phyloP scores from a whole-genome alignment of 148 eudicot genomes.

The Fallopia convolvulus region DNA sequence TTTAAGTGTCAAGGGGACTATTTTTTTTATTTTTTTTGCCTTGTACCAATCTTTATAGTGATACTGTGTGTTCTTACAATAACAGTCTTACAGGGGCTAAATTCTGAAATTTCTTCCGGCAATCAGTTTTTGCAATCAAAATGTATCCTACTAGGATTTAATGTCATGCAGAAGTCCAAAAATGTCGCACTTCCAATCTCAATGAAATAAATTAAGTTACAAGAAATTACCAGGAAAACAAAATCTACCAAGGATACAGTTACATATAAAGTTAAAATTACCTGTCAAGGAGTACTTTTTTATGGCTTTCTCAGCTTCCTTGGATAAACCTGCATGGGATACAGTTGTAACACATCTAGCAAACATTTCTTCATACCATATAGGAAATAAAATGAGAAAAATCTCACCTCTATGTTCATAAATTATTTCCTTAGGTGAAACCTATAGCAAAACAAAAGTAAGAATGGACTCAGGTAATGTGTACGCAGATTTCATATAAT shows the following conservation, averaged over 20 bases:
- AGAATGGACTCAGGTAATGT: not conserved
- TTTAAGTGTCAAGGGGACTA: not conserved
- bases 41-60: not conserved
- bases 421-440: slow-evolving; percentile 86
- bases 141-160: not conserved
- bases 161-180: not conserved
- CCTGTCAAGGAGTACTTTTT: slow-evolving; percentile 75
- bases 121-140: not conserved
- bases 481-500: slow-evolving; percentile 3
- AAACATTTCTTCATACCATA: not conserved
- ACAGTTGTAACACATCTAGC: not conserved
- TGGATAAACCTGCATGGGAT: slow-evolving; percentile 55
- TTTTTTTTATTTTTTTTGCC: not conserved
- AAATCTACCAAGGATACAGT: not conserved
- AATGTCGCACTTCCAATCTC: not conserved
- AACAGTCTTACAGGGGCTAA: not conserved
- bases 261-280: not conserved
- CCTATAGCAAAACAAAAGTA: slow-evolving; percentile 35
- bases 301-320: slow-evolving; percentile 78
- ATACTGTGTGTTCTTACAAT: not conserved
- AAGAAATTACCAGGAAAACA: not conserved
- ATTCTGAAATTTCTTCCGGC: not conserved
- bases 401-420: slow-evolving; percentile 61
- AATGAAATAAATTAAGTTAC: not conserved
- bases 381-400: not conserved